These are phyloP conservation scores for Neopestalotiopsis clavispora DNA, from an alignment of 2,329 filamentous ascomycete species.

Conservation along the genomic window DNA sequence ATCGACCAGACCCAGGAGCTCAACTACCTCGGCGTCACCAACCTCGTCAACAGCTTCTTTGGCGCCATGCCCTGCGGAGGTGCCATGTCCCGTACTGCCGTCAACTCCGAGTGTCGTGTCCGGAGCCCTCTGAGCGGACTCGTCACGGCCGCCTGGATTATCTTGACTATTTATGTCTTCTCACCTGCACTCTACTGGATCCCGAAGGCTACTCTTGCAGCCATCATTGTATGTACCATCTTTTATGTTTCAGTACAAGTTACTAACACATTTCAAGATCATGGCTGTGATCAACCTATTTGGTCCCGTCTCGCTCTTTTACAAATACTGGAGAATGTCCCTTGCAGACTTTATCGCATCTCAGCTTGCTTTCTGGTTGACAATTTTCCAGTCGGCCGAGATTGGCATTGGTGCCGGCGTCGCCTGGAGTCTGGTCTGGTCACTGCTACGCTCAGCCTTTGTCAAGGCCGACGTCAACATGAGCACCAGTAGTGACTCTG, in stretches of 20 bases:
- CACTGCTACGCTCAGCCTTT: slow-evolving; percentile 64
- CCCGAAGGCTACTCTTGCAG: slow-evolving; percentile 67
- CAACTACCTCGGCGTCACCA: slow-evolving; percentile 65
- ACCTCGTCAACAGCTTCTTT: slow-evolving; percentile 70
- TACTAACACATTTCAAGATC: slow-evolving; percentile 43
- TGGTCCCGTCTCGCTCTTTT: slow-evolving; percentile 61
- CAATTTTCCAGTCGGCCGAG: slow-evolving; percentile 64
- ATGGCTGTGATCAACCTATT: slow-evolving; percentile 68
- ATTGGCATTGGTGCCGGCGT: slow-evolving; percentile 64
- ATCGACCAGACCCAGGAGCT: slow-evolving; percentile 70
- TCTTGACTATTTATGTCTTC: slow-evolving; percentile 66
- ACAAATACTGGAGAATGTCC: slow-evolving; percentile 68
- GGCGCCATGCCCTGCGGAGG: slow-evolving; percentile 67
- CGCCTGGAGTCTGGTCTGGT: slow-evolving; percentile 67
- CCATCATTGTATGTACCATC: slow-evolving; percentile 60
- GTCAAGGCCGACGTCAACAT: slow-evolving; percentile 29
- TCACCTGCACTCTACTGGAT: slow-evolving; percentile 69
- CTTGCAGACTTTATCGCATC: slow-evolving; percentile 67
- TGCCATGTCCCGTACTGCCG: slow-evolving; percentile 70
- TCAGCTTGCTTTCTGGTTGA: slow-evolving; percentile 69
- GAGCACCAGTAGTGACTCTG: slow-evolving; percentile 28
- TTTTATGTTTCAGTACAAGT: background rate
- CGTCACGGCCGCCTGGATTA: slow-evolving; percentile 64
- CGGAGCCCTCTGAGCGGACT: slow-evolving; percentile 65
- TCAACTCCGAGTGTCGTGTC: slow-evolving; percentile 69